A percentile compares a stretch with the other conserved stretches of the same genome.
Evolutionary conservation across 768 basidiomycete species (phyloP).

Genomic region (Xerocomus brunneocitrinus): DNA sequence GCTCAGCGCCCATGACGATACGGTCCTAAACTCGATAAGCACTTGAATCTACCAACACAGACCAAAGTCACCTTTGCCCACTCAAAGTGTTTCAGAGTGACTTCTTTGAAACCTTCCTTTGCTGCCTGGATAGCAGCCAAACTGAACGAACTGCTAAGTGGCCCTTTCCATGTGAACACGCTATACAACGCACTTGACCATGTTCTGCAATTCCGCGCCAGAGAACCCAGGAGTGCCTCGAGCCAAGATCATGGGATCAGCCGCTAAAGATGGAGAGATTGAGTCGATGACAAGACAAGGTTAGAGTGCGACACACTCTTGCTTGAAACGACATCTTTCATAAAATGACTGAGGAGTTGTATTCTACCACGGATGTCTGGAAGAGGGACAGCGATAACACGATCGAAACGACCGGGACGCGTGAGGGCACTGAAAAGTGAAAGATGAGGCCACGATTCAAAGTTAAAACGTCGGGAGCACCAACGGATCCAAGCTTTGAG

Average conservation of each 20-base stretch:
- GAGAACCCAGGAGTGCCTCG: conserved; percentile 95
- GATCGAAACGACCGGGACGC: conserved; percentile 95
- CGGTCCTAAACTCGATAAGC: conserved; percentile 55
- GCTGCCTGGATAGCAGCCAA: conserved; percentile 95
- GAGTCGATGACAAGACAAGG: not conserved
- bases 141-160: conserved; percentile 30
- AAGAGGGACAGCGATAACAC: conserved; percentile 85
- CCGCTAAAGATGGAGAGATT: conserved; percentile 40
- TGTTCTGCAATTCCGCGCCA: conserved; percentile 94
- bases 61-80: conserved; percentile 82
- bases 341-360: conserved; percentile 91
- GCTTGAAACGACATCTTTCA: conserved; percentile 69
- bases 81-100: conserved; percentile 82
- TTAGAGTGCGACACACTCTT: conserved; percentile 37
- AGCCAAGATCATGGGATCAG: conserved; percentile 84
- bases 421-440: conserved; percentile 68
- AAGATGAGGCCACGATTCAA: conserved; percentile 9
- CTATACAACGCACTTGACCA: conserved; percentile 75
- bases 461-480: conserved; percentile 25
- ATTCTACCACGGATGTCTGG: conserved; percentile 93
- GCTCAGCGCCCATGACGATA: conserved; percentile 95
- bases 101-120: conserved; percentile 70
- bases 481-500: conserved; percentile 86
- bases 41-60: not conserved
- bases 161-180: not conserved